phyloP scores from a whole-genome alignment of 2,329 filamentous ascomycete genomes.

The Rhynchosporium agropyri region DNA sequence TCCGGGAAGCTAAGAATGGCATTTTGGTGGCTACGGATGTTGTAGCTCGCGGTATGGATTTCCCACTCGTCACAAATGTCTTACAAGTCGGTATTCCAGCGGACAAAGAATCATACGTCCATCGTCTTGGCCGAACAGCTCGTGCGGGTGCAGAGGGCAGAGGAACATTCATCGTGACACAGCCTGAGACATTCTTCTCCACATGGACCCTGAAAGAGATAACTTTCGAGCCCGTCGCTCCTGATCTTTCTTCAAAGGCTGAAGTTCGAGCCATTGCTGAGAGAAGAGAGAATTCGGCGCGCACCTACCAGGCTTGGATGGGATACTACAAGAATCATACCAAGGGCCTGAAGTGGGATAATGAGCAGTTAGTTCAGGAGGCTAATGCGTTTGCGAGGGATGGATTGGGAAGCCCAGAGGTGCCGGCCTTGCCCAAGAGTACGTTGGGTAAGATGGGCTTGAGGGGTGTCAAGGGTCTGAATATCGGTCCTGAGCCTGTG shows the following conservation, averaged over 20 bases:
- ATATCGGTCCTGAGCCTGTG: conserved; percentile 49
- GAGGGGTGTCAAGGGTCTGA: conserved; percentile 53
- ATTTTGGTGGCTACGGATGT: conserved; percentile 80
- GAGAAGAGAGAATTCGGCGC: conserved; percentile 49
- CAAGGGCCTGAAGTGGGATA: conserved; percentile 47
- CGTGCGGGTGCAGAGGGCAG: conserved; percentile 74
- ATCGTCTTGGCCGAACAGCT: conserved; percentile 75
- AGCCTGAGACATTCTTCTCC: conserved; percentile 57
- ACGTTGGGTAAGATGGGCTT: conserved; percentile 61
- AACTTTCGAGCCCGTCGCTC: conserved; percentile 50
- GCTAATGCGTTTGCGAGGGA: conserved; percentile 54
- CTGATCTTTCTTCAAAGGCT: conserved; percentile 49
- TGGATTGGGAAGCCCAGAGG: conserved; percentile 51
- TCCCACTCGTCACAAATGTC: conserved; percentile 78
- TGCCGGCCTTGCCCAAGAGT: conserved; percentile 51
- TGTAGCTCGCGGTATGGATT: conserved; percentile 81
- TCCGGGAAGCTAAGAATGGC: conserved; percentile 64
- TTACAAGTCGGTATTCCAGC: conserved; percentile 70
- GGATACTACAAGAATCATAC: conserved; percentile 56
- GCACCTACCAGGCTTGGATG: conserved; percentile 60
- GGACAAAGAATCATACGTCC: conserved; percentile 72
- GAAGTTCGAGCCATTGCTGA: conserved; percentile 47
- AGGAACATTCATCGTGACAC: conserved; percentile 67
- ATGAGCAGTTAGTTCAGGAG: conserved; percentile 48
- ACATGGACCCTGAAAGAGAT: conserved; percentile 56